Percentiles rank a stretch among this genome's conserved stretches.
Evolutionary conservation across 208 protist genomes (phyloP).

Genomic region (Trypanosoma vivax): DNA sequence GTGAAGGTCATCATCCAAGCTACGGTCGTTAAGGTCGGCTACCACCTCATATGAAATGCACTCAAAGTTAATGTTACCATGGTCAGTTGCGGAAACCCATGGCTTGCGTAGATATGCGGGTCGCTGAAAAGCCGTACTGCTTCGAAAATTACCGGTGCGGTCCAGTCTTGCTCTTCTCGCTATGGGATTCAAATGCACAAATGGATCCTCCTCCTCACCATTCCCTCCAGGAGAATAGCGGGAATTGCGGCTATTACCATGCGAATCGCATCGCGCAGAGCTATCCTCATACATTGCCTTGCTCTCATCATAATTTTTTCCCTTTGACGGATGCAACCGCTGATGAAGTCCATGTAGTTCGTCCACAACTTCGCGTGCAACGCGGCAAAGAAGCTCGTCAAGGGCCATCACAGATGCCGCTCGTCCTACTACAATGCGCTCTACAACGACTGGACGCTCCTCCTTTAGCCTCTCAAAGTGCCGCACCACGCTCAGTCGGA

Average conservation of each 20-base stretch:
- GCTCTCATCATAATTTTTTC: no score
- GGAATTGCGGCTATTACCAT: not conserved
- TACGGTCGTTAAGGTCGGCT: slow-evolving; percentile 26
- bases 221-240: not conserved
- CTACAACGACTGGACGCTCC: slow-evolving; percentile 37
- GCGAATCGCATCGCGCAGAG: not conserved
- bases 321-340: no score
- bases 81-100: slow-evolving; percentile 29
- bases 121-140: slow-evolving; percentile 2
- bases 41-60: slow-evolving; percentile 28
- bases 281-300: no score
- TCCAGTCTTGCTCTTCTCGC: slow-evolving; percentile 21
- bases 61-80: slow-evolving; percentile 32
- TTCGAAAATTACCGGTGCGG: no score
- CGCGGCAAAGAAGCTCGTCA: slow-evolving; percentile 48
- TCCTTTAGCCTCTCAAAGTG: slow-evolving; percentile 63
- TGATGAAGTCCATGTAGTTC: no score
- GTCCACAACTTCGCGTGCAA: slow-evolving; percentile 56
- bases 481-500: slow-evolving; percentile 64
- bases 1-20: slow-evolving; percentile 64
- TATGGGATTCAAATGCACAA: not conserved
- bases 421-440: slow-evolving; percentile 40
- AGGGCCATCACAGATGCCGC: slow-evolving; percentile 20
- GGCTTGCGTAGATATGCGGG: slow-evolving; percentile 27
- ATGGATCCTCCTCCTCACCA: slow-evolving; percentile 3